Base-by-base conservation (phyloP, 495 filamentous ascomycete species). In the Clohesyomyces aquaticus region DNA sequence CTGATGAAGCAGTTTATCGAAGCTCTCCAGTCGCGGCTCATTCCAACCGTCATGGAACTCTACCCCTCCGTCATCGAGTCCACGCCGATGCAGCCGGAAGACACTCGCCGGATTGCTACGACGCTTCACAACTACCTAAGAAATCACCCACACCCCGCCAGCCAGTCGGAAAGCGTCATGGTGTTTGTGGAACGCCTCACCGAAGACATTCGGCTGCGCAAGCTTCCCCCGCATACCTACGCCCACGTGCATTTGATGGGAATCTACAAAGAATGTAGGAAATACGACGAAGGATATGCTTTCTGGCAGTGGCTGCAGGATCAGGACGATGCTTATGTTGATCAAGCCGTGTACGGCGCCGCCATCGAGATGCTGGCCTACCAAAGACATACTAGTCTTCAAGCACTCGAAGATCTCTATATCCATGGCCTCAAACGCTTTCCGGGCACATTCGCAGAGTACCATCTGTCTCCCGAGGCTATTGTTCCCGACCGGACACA, bases 311-410 rank as follows among this genome's bases (percentile, higher is more conserved):
- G 78, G 77, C 68, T 82, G 14, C 28, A 59, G 32, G 9, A 41
- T 1, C 75, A 76, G 61, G 68, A 74, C 27, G 77, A 77, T 16
- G 50, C 63, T 8, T 71, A 72, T 35, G 63, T 75, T 11, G 67
- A 77, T 55, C 59, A 65, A 3, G 63, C 73, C 3, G 77, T 79
- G 10, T 82, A 81, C 53, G 80, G 80, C 0, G 76, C 74, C 10
- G 77, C 77, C 1, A 80, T 82, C 22, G 80, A 82, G 59, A 63
- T 76, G 35, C 65, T 82, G 38, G 77, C 79, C 10, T 75, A 73
- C 18, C 64, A 74, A 53, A 80, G 78, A 0, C 62, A 50, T 16
- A 43, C 69, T 26, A 11, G 45, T 42, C 68, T 80, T 0, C 27
- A 55, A 14, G 69, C 70, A 1, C 65, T 82, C 28, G 80, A 82